Conservation (phyloP, 108 stramenopile genomes). For the Asterionellopsis glacialis region DNA sequence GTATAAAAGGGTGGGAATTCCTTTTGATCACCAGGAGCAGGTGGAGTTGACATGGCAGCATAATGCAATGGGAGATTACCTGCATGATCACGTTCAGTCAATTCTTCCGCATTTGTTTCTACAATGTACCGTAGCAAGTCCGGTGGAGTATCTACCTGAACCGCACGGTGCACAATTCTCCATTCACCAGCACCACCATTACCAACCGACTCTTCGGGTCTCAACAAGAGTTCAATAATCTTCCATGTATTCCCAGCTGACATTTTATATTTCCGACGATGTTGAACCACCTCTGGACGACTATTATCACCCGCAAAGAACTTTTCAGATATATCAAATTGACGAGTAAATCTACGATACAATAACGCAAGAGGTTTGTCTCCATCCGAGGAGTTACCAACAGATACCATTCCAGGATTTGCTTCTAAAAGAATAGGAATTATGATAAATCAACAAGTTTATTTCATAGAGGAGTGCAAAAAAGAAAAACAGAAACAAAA, state of each 20-base stretch:
- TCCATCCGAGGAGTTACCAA: slow-evolving; percentile 39
- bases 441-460: background rate
- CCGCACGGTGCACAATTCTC: slow-evolving; percentile 74
- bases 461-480: slow-evolving; percentile 3
- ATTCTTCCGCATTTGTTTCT: slow-evolving; percentile 79
- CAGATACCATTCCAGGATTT: slow-evolving; percentile 10
- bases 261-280: slow-evolving; percentile 68
- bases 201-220: slow-evolving; percentile 11
- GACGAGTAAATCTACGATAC: slow-evolving; percentile 75
- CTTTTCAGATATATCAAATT: slow-evolving; percentile 81
- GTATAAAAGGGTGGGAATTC: slow-evolving; percentile 58
- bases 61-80: slow-evolving; percentile 81
- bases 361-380: slow-evolving; percentile 75
- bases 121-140: slow-evolving; percentile 82
- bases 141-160: slow-evolving; percentile 69
- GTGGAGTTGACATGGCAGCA: slow-evolving; percentile 58
- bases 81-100: slow-evolving; percentile 49
- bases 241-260: slow-evolving; percentile 85
- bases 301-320: slow-evolving; percentile 87
- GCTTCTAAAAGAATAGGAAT: slow-evolving; percentile 3
- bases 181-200: slow-evolving; percentile 12
- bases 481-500: no score
- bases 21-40: background rate
- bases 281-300: slow-evolving; percentile 67
- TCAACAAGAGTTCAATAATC: slow-evolving; percentile 63